phyloP scores from a whole-genome alignment of 163 green algal genomes.

The Trebouxia gelatinosa region DNA sequence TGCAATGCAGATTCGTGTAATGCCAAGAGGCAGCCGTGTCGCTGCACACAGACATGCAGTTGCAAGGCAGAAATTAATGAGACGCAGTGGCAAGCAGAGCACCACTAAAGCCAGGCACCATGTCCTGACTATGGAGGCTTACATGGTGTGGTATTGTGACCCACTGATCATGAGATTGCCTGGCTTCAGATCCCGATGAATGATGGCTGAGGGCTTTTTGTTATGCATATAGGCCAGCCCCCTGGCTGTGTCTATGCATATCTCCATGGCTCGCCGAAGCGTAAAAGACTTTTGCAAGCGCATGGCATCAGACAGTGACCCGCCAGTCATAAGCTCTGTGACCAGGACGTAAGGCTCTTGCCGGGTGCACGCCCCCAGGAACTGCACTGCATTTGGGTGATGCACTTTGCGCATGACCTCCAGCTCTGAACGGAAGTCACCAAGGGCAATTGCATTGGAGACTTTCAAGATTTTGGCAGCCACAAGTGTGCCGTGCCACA shows the following conservation, averaged over 20 bases:
- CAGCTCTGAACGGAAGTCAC: constrained; percentile 89
- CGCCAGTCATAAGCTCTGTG: constrained; percentile 89
- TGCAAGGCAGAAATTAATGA: no score
- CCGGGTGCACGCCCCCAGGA: constrained; percentile 89
- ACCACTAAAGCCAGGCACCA: no score
- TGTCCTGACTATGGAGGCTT: no score
- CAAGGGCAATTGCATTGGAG: constrained; percentile 75
- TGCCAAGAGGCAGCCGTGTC: no score
- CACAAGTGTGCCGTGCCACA: constrained; percentile 73
- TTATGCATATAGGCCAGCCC: constrained; percentile 93
- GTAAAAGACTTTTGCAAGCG: constrained; percentile 51
- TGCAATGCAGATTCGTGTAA: no score
- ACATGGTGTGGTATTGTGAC: constrained; percentile 54
- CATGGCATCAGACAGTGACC: constrained; percentile 83
- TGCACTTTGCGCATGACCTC: constrained; percentile 74
- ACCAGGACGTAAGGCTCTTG: constrained; percentile 88
- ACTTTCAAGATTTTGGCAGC: constrained; percentile 88
- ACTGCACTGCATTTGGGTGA: constrained; percentile 79
- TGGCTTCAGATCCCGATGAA: constrained; percentile 91
- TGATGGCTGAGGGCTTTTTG: constrained; percentile 63
- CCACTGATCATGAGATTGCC: constrained; percentile 92
- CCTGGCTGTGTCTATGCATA: constrained; percentile 84
- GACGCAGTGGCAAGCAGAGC: no score
- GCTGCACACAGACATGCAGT: no score
- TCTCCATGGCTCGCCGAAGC: constrained; percentile 73